Evolutionary conservation across 2,329 filamentous ascomycete genomes (phyloP).

Genomic region (Alternaria triticina): DNA sequence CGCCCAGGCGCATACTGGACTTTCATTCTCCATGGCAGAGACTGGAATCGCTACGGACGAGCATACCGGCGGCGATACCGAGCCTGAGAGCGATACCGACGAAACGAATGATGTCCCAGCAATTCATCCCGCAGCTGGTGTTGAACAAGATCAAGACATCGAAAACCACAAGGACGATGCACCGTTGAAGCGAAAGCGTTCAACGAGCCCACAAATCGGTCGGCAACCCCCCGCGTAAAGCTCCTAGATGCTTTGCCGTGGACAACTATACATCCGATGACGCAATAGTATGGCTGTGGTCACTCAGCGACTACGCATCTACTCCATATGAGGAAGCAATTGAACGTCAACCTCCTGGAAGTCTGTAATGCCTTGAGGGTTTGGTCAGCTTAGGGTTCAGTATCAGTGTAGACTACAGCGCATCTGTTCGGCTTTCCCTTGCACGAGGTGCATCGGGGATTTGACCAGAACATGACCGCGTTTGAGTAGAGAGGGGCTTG

Average conservation of each 20-base stretch:
- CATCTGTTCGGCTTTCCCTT: neutral
- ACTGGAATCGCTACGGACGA: neutral
- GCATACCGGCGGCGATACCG: neutral
- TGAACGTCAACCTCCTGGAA: neutral
- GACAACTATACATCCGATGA: neutral
- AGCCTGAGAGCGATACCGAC: neutral
- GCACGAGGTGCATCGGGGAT: neutral
- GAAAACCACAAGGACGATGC: neutral
- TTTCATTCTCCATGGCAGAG: neutral
- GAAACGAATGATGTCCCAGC: neutral
- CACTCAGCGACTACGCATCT: neutral
- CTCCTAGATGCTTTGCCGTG: neutral
- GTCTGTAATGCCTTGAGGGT: neutral
- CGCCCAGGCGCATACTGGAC: neutral
- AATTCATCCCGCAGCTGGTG: neutral
- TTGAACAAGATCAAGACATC: neutral
- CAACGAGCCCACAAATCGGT: neutral
- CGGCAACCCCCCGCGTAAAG: neutral
- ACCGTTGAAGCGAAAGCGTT: neutral
- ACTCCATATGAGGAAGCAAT: neutral
- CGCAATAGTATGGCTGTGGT: neutral
- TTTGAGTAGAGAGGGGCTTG: neutral
- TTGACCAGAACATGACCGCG: neutral
- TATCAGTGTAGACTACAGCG: neutral
- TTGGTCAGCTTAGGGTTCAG: neutral